Conservation (phyloP, 1,284 basidiomycete species). For the Ceratobasidium sp. region DNA sequence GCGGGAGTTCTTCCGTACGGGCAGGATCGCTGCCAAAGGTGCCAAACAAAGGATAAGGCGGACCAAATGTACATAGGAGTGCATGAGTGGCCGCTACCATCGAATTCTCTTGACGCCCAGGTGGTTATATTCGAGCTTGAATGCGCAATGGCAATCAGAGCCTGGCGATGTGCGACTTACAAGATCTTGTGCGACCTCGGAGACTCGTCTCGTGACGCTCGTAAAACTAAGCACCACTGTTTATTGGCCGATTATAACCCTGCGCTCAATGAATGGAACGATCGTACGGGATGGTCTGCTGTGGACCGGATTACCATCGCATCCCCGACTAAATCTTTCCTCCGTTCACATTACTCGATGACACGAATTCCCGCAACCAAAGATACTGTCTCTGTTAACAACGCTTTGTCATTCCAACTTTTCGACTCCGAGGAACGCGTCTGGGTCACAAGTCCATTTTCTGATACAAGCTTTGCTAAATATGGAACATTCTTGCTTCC, state of each 20-base stretch:
- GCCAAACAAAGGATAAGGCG: conserved; percentile 50
- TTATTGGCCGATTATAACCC: background rate
- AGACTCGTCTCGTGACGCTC: background rate
- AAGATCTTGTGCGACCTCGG: conserved; percentile 47
- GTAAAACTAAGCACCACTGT: background rate
- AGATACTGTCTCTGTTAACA: conserved; percentile 14
- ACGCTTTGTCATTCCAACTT: conserved; percentile 14
- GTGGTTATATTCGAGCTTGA: conserved; percentile 60
- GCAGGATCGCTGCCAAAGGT: conserved; percentile 54
- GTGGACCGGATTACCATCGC: conserved; percentile 28
- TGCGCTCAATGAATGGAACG: too few species aligned
- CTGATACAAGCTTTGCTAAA: background rate
- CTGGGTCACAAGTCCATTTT: conserved; percentile 1
- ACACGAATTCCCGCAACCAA: conserved; percentile 17
- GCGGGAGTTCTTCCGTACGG: too few species aligned
- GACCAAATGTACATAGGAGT: conserved; percentile 53
- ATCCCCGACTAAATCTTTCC: conserved; percentile 39
- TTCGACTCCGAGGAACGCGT: background rate
- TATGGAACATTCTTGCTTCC: conserved; percentile 31
- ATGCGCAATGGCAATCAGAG: conserved; percentile 56
- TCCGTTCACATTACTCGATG: conserved; percentile 11
- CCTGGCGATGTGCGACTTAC: conserved; percentile 61
- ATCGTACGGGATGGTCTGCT: background rate
- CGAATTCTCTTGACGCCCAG: conserved; percentile 47
- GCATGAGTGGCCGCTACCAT: conserved; percentile 64